A percentile compares a stretch with the other conserved stretches of the same genome.
These are phyloP conservation scores for Borovskyia barvae DNA, from an alignment of 208 protist genomes.

Conservation along the genomic window DNA sequence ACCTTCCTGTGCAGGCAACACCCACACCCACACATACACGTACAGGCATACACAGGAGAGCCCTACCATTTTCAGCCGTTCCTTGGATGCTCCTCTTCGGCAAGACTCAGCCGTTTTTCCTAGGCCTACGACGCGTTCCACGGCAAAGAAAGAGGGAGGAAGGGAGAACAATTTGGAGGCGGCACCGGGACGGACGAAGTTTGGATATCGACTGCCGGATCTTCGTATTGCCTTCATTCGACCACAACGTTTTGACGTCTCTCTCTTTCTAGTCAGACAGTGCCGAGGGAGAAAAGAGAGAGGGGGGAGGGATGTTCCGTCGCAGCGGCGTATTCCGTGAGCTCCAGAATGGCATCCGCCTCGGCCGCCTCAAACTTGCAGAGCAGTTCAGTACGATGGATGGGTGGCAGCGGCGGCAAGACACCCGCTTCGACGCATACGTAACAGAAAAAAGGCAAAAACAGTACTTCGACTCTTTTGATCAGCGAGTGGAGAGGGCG, in stretches of 20 bases:
- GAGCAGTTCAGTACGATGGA: conserved; percentile 84
- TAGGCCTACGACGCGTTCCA: no score
- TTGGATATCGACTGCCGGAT: no score
- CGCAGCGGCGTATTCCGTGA: conserved; percentile 12
- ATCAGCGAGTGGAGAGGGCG: conserved; percentile 84
- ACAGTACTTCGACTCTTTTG: conserved; percentile 78
- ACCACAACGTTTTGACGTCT: no score
- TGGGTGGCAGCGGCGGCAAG: conserved; percentile 65
- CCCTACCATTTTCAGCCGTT: no score
- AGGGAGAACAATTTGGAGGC: no score
- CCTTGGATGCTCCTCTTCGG: no score
- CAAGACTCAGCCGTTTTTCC: no score
- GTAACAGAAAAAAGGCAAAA: conserved; percentile 60
- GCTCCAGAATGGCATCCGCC: conserved; percentile 59
- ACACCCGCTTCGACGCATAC: conserved; percentile 73
- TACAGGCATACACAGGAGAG: not conserved
- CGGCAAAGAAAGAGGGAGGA: no score
- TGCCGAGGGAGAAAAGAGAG: no score
- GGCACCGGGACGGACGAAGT: no score
- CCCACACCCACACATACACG: not conserved
- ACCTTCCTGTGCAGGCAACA: not conserved
- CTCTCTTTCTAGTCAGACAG: no score
- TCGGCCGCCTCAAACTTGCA: conserved; percentile 58
- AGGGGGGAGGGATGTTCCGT: conserved; percentile 19
- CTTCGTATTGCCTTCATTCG: no score